Percentiles rank a stretch among this genome's conserved stretches.
phyloP scores from a whole-genome alignment of 352 stramenopile species.

The Globisporangium abappressorium region DNA sequence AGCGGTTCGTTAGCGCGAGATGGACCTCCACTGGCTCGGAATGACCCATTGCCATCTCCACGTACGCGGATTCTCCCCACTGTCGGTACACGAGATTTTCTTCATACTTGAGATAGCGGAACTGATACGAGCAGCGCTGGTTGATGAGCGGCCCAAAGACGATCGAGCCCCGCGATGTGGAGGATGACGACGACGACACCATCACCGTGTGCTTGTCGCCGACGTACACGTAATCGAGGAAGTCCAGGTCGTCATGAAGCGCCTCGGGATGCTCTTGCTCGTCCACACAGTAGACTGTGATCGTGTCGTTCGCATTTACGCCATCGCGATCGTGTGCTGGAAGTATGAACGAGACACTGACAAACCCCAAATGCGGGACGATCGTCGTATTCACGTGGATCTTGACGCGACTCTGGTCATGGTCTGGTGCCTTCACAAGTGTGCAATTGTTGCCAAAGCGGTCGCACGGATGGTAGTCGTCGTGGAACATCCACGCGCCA shows the following conservation, averaged over 20 bases:
- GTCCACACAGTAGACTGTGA: neutral
- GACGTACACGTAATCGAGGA: neutral
- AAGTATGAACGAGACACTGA: neutral
- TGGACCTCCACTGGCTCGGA: conserved; percentile 19
- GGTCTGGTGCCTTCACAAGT: neutral
- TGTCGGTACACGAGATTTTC: neutral
- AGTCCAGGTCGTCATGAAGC: neutral
- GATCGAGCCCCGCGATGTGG: neutral
- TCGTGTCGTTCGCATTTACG: neutral
- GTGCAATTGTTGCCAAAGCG: neutral
- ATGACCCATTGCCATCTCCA: neutral
- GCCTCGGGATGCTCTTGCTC: neutral
- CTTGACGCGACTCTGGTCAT: neutral
- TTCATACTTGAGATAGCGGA: neutral
- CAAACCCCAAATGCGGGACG: neutral
- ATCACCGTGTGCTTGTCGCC: neutral
- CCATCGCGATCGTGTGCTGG: neutral
- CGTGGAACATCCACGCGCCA: neutral
- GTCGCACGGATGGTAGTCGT: neutral
- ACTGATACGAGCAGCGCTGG: neutral
- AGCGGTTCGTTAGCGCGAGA: conserved; percentile 10
- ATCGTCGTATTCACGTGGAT: neutral
- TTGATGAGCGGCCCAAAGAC: neutral
- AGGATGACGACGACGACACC: neutral
- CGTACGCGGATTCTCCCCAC: neutral